Conservation (phyloP, 1,284 basidiomycete genomes). For the Athelia psychrophila region DNA sequence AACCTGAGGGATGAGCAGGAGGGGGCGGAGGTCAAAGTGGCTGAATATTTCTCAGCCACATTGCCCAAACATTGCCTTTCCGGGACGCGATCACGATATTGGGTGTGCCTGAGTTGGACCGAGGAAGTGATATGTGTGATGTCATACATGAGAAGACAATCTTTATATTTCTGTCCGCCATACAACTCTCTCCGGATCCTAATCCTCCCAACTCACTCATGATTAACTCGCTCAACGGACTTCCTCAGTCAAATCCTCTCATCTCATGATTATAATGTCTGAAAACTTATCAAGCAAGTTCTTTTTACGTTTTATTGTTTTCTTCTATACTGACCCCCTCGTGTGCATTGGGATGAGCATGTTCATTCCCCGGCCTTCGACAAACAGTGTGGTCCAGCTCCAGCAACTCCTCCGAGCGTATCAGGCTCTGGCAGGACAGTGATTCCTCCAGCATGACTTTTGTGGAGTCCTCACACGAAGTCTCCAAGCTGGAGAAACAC, state of each 20-base stretch:
- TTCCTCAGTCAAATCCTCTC: conserved; percentile 1
- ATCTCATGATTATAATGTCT: conserved; percentile 8
- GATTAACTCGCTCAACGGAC: background rate
- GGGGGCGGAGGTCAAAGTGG: too few relatives aligned
- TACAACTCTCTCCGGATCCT: background rate
- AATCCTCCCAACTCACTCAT: background rate
- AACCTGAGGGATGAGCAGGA: too few relatives aligned
- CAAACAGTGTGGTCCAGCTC: background rate
- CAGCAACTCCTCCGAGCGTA: background rate
- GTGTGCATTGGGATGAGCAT: conserved; percentile 5
- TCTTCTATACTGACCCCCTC: conserved; percentile 14
- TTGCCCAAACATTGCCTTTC: too few relatives aligned
- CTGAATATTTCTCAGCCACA: too few relatives aligned
- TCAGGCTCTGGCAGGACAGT: background rate
- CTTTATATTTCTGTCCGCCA: too few relatives aligned
- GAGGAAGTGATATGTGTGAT: too few relatives aligned
- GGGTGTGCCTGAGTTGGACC: too few relatives aligned
- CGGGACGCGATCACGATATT: too few relatives aligned
- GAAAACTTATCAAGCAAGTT: conserved; percentile 9
- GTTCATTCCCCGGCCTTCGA: background rate
- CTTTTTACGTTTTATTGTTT: conserved; percentile 11
- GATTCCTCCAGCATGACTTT: too few relatives aligned
- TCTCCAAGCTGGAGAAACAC: conserved; percentile 28
- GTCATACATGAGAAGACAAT: too few relatives aligned
- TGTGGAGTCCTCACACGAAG: conserved; percentile 13